A percentile compares a stretch with the other conserved stretches of the same genome.
These are phyloP conservation scores for Ophiostoma australiae DNA, from an alignment of 2,329 filamentous ascomycete genomes.

Conservation along the genomic window DNA sequence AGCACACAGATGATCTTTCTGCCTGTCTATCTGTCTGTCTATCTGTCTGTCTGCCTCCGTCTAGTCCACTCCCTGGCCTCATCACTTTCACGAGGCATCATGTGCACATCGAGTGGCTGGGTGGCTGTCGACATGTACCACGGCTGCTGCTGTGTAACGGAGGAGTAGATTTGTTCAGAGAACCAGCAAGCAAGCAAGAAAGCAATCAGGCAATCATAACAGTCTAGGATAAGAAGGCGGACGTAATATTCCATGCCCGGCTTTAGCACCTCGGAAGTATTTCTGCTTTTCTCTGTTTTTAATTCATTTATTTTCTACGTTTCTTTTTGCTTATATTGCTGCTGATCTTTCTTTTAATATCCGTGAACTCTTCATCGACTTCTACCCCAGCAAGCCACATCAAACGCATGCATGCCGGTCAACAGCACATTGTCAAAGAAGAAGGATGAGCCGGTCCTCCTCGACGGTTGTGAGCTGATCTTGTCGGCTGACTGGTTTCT, in stretches of 20 bases:
- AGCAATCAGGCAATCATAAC: neutral
- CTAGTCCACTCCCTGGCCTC: too few relatives aligned
- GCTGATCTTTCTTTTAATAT: neutral
- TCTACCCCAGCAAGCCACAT: neutral
- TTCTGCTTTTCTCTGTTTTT: neutral
- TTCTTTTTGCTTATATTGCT: too few relatives aligned
- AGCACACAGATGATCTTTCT: neutral
- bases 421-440: neutral
- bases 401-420: neutral
- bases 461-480: neutral
- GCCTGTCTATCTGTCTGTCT: too few relatives aligned
- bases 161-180: neutral
- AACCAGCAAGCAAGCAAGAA: neutral
- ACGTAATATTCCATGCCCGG: neutral
- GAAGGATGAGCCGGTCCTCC: neutral
- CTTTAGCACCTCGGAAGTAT: neutral
- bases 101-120: slow-evolving; percentile 1
- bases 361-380: neutral
- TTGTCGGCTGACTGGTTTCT: too few relatives aligned
- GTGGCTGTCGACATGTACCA: neutral
- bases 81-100: neutral
- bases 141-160: neutral
- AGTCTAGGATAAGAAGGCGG: neutral
- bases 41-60: too few relatives aligned
- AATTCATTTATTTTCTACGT: neutral